Percentiles rank a stretch among this genome's conserved stretches.
Evolutionary conservation across 768 basidiomycete species (phyloP).

Genomic region (Phlebiopsis gigantea): DNA sequence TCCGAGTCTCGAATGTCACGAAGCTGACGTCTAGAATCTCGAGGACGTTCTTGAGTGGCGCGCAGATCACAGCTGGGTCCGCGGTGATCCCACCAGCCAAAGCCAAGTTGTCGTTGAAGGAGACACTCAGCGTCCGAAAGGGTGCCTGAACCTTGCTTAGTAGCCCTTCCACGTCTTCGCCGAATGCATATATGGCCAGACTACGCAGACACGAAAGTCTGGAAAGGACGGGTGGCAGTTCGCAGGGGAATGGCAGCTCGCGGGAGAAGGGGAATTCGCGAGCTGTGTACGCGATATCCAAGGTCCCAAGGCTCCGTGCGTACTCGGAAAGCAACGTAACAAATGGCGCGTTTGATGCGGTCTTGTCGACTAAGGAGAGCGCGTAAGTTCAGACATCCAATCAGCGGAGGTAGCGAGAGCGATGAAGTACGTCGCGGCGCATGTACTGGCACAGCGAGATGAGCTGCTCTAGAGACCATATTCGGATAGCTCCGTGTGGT

Average conservation of each 20-base stretch:
- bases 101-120: not conserved
- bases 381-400: not conserved
- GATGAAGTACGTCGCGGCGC: not conserved
- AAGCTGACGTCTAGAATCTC: not conserved
- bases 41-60: not conserved
- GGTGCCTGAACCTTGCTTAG: too few species aligned
- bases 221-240: not conserved
- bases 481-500: not conserved
- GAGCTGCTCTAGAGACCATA: not conserved
- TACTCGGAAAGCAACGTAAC: not conserved
- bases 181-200: not conserved
- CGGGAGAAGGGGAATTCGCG: too few species aligned
- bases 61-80: not conserved
- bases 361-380: not conserved
- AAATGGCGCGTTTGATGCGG: not conserved
- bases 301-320: not conserved
- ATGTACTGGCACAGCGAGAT: constrained; percentile 3
- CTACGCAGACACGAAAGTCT: not conserved
- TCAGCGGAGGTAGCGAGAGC: not conserved
- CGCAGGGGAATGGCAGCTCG: not conserved
- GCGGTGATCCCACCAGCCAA: not conserved
- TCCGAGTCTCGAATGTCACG: not conserved
- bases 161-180: too few species aligned
- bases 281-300: not conserved
- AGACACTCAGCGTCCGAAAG: not conserved